phyloP scores from a whole-genome alignment of 2,329 filamentous ascomycete species.

The Aureobasidium sp. region DNA sequence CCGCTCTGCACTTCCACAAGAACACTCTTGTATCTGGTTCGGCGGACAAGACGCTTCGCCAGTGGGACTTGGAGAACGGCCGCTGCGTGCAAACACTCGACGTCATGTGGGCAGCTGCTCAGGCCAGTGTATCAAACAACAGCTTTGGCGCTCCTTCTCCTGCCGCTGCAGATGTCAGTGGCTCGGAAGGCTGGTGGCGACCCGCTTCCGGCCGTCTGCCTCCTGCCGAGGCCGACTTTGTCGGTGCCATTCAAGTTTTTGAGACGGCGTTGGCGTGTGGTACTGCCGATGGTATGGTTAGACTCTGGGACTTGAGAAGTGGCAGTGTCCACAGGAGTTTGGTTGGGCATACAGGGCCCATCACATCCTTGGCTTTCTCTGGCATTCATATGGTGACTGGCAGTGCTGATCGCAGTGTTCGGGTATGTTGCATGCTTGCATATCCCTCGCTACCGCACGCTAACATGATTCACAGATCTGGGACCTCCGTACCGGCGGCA shows the following conservation, averaged over 20 bases:
- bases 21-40: conserved; percentile 91
- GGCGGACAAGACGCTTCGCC: conserved; percentile 90
- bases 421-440: conserved; percentile 54
- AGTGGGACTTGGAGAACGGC: conserved; percentile 97
- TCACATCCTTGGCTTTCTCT: conserved; percentile 93
- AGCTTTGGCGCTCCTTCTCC: conserved; percentile 14
- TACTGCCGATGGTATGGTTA: conserved; percentile 93
- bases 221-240: conserved; percentile 72
- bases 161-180: conserved; percentile 7
- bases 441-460: background rate
- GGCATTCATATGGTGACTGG: conserved; percentile 91
- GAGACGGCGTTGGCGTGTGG: conserved; percentile 92
- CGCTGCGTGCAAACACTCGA: conserved; percentile 95
- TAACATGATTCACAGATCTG: conserved; percentile 61
- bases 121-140: conserved; percentile 59
- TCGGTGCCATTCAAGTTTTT: conserved; percentile 90
- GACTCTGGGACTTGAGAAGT: conserved; percentile 91
- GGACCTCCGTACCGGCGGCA: conserved; percentile 93
- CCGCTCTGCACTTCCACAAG: conserved; percentile 81
- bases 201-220: conserved; percentile 50
- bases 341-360: conserved; percentile 88
- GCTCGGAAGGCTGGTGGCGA: conserved; percentile 54
- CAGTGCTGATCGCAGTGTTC: conserved; percentile 82
- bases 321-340: conserved; percentile 95
- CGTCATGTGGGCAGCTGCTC: conserved; percentile 94